These are phyloP conservation scores for Aspergillus pseudoglaucus DNA, from an alignment of 2,329 filamentous ascomycete species.

Conservation along the genomic window DNA sequence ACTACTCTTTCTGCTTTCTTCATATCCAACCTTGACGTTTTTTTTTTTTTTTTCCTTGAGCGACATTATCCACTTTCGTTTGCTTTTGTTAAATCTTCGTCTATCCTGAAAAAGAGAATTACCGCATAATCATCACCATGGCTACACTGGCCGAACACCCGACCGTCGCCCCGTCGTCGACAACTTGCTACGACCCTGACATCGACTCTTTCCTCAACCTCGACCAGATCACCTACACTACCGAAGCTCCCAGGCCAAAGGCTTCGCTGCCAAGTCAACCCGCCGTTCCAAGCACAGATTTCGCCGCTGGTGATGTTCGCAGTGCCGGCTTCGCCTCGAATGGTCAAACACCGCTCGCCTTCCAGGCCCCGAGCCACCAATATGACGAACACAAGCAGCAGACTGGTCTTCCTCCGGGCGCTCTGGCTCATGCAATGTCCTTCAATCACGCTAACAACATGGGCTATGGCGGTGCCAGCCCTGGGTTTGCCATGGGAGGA, in stretches of 20 bases:
- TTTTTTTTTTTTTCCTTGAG: no score
- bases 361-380: constrained; percentile 82
- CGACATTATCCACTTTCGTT: no score
- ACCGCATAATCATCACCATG: constrained; percentile 13
- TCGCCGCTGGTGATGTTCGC: constrained; percentile 23
- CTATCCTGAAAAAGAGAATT: no score
- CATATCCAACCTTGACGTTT: not conserved
- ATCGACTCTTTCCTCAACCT: constrained; percentile 44
- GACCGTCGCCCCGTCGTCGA: constrained; percentile 19
- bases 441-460: constrained; percentile 57
- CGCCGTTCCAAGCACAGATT: constrained; percentile 31
- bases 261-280: constrained; percentile 31
- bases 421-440: constrained; percentile 70
- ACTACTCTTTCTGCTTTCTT: not conserved
- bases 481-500: constrained; percentile 47
- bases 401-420: constrained; percentile 82
- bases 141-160: constrained; percentile 32
- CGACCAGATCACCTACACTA: constrained; percentile 38
- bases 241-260: constrained; percentile 30
- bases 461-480: constrained; percentile 29
- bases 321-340: constrained; percentile 31
- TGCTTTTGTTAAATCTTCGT: no score
- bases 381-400: constrained; percentile 95
- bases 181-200: constrained; percentile 36
- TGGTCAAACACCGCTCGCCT: constrained; percentile 47